phyloP scores from a whole-genome alignment of 1,284 basidiomycete species.

The Leccinum subrobustum region DNA sequence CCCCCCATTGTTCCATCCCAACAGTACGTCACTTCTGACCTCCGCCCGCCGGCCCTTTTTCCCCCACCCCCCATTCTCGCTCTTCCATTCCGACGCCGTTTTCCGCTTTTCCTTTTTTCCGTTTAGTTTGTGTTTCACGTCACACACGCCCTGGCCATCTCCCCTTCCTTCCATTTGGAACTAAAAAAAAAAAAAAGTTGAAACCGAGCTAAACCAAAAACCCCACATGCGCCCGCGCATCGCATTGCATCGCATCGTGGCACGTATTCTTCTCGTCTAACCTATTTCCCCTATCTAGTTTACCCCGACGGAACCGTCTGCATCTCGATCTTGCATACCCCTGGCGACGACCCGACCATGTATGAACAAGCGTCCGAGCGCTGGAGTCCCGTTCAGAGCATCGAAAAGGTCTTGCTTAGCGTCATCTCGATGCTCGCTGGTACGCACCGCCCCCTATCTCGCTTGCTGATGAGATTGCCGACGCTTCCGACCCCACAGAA shows the following conservation, averaged over 20 bases:
- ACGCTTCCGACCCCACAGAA: slow-evolving; percentile 47
- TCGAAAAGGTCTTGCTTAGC: slow-evolving; percentile 94
- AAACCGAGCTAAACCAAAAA: background rate
- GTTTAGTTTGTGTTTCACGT: background rate
- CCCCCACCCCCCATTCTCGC: background rate
- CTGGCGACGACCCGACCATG: slow-evolving; percentile 91
- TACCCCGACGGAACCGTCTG: slow-evolving; percentile 96
- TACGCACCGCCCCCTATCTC: slow-evolving; percentile 33
- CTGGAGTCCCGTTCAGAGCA: slow-evolving; percentile 97
- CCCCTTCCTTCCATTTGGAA: background rate
- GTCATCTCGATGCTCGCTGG: slow-evolving; percentile 99
- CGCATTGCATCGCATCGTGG: background rate
- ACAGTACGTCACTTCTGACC: too few relatives aligned
- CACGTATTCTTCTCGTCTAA: background rate
- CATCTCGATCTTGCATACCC: slow-evolving; percentile 97
- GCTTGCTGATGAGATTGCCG: background rate
- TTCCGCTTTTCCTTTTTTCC: background rate
- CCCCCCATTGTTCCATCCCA: background rate
- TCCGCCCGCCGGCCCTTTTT: too few relatives aligned
- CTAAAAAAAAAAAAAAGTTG: background rate
- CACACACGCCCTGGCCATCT: background rate
- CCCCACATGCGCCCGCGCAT: background rate
- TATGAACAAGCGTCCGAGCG: slow-evolving; percentile 95
- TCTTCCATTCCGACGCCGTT: background rate
- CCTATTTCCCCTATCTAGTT: slow-evolving; percentile 32